Evolutionary conservation across 495 filamentous ascomycete species (phyloP).

Genomic region (Trichoderma reesei): DNA sequence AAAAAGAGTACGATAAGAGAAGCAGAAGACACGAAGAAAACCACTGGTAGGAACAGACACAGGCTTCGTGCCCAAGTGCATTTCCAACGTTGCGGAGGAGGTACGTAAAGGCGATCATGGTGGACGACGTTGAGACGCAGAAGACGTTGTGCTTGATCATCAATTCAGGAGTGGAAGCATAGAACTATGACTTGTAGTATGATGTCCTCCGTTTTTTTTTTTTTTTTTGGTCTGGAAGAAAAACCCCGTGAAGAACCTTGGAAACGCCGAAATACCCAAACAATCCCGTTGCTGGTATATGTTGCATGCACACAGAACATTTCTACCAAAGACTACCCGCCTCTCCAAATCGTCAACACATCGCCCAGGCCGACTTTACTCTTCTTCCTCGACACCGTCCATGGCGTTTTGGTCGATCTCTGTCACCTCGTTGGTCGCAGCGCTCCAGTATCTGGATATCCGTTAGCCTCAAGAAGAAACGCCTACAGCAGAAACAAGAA

Average conservation of each 20-base stretch:
- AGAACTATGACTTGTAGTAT: conserved; percentile 8
- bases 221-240: too few relatives aligned
- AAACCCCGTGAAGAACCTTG: conserved; percentile 25
- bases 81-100: too few relatives aligned
- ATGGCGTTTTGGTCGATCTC: conserved; percentile 32
- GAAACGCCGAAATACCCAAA: conserved; percentile 26
- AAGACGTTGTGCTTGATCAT: conserved; percentile 10
- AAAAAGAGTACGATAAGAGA: not conserved
- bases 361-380: conserved; percentile 12
- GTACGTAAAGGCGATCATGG: too few relatives aligned
- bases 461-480: not conserved
- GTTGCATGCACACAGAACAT: conserved; percentile 7
- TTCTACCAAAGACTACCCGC: not conserved
- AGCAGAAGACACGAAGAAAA: not conserved
- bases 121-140: not conserved
- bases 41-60: not conserved
- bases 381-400: conserved; percentile 20
- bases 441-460: conserved; percentile 48
- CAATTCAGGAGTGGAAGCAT: conserved; percentile 9
- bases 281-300: conserved; percentile 14
- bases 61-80: not conserved
- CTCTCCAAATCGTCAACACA: too few relatives aligned
- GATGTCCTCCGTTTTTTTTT: conserved; percentile 14
- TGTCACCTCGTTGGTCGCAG: conserved; percentile 47
- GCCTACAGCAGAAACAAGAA: not conserved